Evolutionary conservation across 192 early-diverging fungal genomes (phyloP).

Genomic region (Allomyces macrogynus): DNA sequence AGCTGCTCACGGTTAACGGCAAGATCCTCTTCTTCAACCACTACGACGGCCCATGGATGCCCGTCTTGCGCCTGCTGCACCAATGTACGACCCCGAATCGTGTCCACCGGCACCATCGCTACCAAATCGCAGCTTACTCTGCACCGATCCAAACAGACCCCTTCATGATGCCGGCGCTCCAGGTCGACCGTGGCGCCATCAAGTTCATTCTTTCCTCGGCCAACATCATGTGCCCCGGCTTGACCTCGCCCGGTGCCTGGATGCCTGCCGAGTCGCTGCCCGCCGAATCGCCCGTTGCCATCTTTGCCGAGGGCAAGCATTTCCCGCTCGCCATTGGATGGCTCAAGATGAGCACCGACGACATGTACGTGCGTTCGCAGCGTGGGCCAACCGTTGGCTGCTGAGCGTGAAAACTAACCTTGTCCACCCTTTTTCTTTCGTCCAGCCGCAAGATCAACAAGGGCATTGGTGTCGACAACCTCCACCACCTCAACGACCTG

Average conservation of each 20-base stretch:
- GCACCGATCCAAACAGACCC: conserved; percentile 35
- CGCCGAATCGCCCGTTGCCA: conserved; percentile 52
- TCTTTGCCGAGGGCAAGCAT: conserved; percentile 92
- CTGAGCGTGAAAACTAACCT: too few relatives aligned
- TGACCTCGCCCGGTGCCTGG: conserved; percentile 78
- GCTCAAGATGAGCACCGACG: conserved; percentile 67
- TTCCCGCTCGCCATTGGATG: conserved; percentile 76
- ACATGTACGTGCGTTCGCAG: conserved; percentile 42
- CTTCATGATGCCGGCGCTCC: conserved; percentile 67
- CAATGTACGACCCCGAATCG: conserved; percentile 39
- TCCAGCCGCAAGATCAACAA: conserved; percentile 48
- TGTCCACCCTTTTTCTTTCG: too few relatives aligned
- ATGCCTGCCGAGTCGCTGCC: conserved; percentile 42
- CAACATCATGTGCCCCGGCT: conserved; percentile 96
- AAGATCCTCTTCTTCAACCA: conserved; percentile 84
- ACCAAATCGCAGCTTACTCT: too few relatives aligned
- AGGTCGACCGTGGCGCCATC: conserved; percentile 92
- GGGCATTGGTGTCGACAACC: conserved; percentile 68
- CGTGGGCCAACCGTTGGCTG: too few relatives aligned
- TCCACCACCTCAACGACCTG: conserved; percentile 71
- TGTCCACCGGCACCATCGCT: too few relatives aligned
- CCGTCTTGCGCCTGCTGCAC: conserved; percentile 71
- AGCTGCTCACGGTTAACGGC: conserved; percentile 61
- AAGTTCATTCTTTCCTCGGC: conserved; percentile 93
- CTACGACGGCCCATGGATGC: conserved; percentile 79